Evolutionary conservation across 306 rosid genomes (phyloP).

Genomic region (Malus fusca): DNA sequence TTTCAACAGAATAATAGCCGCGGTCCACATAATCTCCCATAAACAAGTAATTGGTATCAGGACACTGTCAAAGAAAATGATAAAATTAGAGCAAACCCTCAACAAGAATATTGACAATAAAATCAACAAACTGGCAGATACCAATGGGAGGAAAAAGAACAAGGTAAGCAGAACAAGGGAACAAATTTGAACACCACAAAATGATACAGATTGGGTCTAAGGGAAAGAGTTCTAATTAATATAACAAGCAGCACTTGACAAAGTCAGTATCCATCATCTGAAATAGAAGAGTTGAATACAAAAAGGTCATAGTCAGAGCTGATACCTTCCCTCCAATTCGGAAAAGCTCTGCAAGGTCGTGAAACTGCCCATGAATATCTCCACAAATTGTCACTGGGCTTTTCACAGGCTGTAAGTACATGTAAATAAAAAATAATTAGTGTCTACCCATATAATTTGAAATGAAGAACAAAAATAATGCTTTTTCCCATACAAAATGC

Average conservation of each 20-base stretch:
- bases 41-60: slow-evolving; percentile 93
- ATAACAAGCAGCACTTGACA: neutral
- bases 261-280: slow-evolving; percentile 17
- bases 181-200: neutral
- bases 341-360: slow-evolving; percentile 97
- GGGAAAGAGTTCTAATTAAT: neutral
- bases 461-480: neutral
- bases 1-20: slow-evolving; percentile 97
- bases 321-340: slow-evolving; percentile 99
- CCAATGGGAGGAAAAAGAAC: neutral
- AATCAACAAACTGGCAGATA: neutral
- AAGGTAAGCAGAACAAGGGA: neutral
- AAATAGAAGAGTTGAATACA: slow-evolving; percentile 26
- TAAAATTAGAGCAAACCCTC: slow-evolving; percentile 11
- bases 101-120: slow-evolving; percentile 1
- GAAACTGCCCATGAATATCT: slow-evolving; percentile 99
- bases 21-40: slow-evolving; percentile 99
- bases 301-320: slow-evolving; percentile 26
- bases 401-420: slow-evolving; percentile 81
- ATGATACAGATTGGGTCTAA: neutral
- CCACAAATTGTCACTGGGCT: slow-evolving; percentile 99
- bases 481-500: neutral
- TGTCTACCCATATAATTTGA: slow-evolving; percentile 5
- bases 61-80: slow-evolving; percentile 63
- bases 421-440: slow-evolving; percentile 15